Conservation (phyloP, 2,329 filamentous ascomycete species). For the Paracoccidioides lutzii region DNA sequence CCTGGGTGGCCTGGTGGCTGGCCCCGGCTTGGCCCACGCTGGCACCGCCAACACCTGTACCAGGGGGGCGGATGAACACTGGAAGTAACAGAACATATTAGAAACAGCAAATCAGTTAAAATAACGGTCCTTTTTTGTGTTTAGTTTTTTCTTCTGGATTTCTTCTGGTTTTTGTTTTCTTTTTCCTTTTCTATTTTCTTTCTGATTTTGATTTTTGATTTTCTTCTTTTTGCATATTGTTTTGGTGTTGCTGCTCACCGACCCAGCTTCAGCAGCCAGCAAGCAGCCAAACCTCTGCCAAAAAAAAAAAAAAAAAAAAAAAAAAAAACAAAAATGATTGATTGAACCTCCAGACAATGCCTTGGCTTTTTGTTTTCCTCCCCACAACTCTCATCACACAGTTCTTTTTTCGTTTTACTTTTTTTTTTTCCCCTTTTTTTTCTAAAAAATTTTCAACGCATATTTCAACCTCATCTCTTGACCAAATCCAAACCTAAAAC, state of each 20-base stretch:
- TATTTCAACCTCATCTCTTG: too few species aligned
- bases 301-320: background rate
- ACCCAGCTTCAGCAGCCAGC: background rate
- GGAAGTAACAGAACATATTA: slow-evolving; percentile 13
- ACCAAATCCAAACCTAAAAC: too few species aligned
- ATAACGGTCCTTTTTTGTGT: background rate
- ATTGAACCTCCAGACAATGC: background rate
- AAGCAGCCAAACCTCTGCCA: background rate
- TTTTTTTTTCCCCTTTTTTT: background rate
- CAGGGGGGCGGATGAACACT: slow-evolving; percentile 56
- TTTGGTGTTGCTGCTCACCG: background rate
- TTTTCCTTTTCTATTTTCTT: background rate
- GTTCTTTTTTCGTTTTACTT: background rate
- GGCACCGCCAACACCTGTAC: slow-evolving; percentile 29
- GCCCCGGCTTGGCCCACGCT: background rate
- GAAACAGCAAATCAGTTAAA: slow-evolving; percentile 1
- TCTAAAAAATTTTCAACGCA: background rate
- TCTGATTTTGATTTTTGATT: background rate
- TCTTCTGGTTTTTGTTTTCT: slow-evolving; percentile 8
- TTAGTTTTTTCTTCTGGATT: background rate
- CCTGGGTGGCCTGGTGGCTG: background rate
- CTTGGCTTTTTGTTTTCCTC: background rate
- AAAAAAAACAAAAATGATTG: background rate
- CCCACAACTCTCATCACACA: too few species aligned
- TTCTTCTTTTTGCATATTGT: background rate